Base-by-base conservation (phyloP, 75 land plant species). In the Gnetum montanum region DNA sequence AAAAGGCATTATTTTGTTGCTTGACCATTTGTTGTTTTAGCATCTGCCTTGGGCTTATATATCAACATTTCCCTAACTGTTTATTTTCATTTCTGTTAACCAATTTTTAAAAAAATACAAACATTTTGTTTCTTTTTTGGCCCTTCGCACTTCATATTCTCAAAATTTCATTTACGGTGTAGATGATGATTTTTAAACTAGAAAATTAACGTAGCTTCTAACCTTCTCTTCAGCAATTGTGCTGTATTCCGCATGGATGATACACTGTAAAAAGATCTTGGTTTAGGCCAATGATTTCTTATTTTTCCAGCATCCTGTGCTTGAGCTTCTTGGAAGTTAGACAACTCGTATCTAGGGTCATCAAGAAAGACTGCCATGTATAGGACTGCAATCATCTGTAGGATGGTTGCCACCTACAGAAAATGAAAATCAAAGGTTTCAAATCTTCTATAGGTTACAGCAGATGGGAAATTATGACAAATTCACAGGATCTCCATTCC, bases 301-400 rank as follows among this genome's bases (percentile, higher is more conserved):
- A 34, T 16, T 26, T 64, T 57, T 31, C 12, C n/a, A 31, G 8
- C 29, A 8, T 8, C 24, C 19, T 31, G 23, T 33, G 55, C 35
- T 18, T 33, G 16, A 52, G 35, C 33, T 52, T 35, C 55, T 13
- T 24, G 51, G 4, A 53, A 61, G 30, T 12, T 12, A 11, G 67
- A 15, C 11, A 13, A 15, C 26, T 36, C 34, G 15, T 16, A 16
- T n/a, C 26, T 37, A 62, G 68, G 28, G 27, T 67, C 70, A 11
- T 34, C 41, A 29, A 87, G 60, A 46, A 83, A 83, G 11, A 67
- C 29, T 63, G 50, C 68, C 71, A 83, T 61, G 59, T 86, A 86
- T 5, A 68, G 59, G 2, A 64, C 68, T 15, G 90, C 71, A 31
- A 70, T 3, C 28, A 60, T 71, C 5, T 68, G 65, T 13, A 67